Conservation (phyloP, 768 basidiomycete genomes). For the Lactarius sp. region DNA sequence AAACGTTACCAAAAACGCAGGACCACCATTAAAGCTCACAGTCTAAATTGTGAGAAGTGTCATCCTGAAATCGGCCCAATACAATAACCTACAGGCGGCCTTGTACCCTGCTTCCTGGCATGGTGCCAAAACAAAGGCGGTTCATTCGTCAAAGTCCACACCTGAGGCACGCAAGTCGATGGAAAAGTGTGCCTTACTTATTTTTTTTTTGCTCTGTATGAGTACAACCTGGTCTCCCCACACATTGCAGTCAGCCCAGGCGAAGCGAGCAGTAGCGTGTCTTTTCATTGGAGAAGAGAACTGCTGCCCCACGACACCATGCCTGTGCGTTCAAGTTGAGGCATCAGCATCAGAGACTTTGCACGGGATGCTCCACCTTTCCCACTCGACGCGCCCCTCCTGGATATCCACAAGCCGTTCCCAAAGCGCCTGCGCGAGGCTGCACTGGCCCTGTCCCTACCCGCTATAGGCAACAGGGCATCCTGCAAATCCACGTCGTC, state of each 20-base stretch:
- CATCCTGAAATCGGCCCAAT: neutral
- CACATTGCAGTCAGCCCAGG: no score
- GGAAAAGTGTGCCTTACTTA: no score
- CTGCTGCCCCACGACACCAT: no score
- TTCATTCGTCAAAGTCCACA: no score
- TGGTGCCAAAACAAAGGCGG: neutral
- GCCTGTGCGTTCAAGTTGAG: no score
- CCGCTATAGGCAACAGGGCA: slow-evolving; percentile 49
- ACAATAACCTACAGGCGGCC: neutral
- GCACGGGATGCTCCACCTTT: slow-evolving; percentile 58
- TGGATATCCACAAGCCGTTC: slow-evolving; percentile 71
- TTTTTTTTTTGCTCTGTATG: no score
- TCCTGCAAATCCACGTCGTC: neutral
- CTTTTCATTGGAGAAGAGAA: no score
- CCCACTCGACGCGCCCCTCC: slow-evolving; percentile 56
- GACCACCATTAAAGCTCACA: no score
- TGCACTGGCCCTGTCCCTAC: slow-evolving; percentile 29
- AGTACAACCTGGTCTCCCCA: no score
- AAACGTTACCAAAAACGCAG: no score
- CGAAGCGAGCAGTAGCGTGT: no score
- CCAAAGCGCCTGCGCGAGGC: slow-evolving; percentile 66
- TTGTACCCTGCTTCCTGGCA: neutral
- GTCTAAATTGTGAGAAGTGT: neutral
- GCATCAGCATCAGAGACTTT: neutral
- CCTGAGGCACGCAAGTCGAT: no score